A percentile compares a stretch with the other conserved stretches of the same genome.
phyloP scores from a whole-genome alignment of 2,329 filamentous ascomycete genomes.

The Orbilia javanica region DNA sequence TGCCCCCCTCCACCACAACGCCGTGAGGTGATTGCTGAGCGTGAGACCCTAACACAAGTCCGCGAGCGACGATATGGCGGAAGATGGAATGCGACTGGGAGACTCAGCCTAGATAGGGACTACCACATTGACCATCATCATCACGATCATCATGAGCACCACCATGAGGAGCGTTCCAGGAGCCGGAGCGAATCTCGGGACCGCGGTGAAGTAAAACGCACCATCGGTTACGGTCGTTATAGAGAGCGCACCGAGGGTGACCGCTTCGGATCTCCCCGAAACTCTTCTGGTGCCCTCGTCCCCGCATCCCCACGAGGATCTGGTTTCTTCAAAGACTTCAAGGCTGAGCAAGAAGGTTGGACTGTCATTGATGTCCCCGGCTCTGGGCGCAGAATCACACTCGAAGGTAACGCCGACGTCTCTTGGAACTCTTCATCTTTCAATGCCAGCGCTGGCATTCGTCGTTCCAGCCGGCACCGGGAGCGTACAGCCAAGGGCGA shows the following conservation, averaged over 20 bases:
- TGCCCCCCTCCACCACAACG: conserved; percentile 35
- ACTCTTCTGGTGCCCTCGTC: conserved; percentile 45
- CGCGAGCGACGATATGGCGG: conserved; percentile 57
- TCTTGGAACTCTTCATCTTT: conserved; percentile 47
- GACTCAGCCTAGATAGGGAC: conserved; percentile 42
- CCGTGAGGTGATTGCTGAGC: conserved; percentile 45
- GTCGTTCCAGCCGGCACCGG: conserved; percentile 50
- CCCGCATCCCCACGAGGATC: conserved; percentile 54
- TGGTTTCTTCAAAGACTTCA: conserved; percentile 55
- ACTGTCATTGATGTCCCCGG: conserved; percentile 56
- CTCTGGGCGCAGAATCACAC: conserved; percentile 44
- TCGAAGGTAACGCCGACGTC: conserved; percentile 45
- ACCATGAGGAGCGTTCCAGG: conserved; percentile 33
- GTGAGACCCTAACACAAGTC: conserved; percentile 43
- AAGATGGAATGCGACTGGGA: conserved; percentile 55
- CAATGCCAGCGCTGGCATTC: conserved; percentile 34
- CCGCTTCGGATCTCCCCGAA: conserved; percentile 33
- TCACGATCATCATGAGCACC: conserved; percentile 37
- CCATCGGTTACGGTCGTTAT: conserved; percentile 57
- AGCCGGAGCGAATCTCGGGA: conserved; percentile 54
- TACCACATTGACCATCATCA: conserved; percentile 25
- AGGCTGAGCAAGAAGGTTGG: conserved; percentile 57
- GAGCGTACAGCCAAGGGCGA: conserved; percentile 64
- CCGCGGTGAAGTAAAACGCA: conserved; percentile 53
- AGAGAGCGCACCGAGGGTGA: conserved; percentile 45